phyloP scores from a whole-genome alignment of 2,329 filamentous ascomycete species.

The Ophiocordyceps camponoti-leonardi region DNA sequence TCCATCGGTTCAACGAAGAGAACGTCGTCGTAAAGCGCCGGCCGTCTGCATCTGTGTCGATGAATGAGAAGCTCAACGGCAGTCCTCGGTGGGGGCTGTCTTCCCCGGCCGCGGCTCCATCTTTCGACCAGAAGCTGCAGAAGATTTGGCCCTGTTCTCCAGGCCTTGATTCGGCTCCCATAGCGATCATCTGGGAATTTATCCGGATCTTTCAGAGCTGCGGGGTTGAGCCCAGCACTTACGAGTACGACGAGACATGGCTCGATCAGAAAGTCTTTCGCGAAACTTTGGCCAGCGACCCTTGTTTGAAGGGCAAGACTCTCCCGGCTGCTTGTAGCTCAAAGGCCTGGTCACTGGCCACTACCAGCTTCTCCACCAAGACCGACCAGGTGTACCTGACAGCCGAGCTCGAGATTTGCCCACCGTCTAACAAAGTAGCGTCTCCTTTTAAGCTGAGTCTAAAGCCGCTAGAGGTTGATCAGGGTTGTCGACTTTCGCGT shows the following conservation, averaged over 20 bases:
- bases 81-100: too few relatives aligned
- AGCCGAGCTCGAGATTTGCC: slow-evolving; percentile 18
- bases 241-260: slow-evolving; percentile 21
- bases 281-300: slow-evolving; percentile 18
- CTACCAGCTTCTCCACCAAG: slow-evolving; percentile 17
- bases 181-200: slow-evolving; percentile 35
- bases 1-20: not conserved
- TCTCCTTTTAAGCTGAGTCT: slow-evolving; percentile 29
- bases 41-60: not conserved
- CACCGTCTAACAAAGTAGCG: slow-evolving; percentile 15
- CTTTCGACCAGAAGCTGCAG: slow-evolving; percentile 11
- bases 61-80: not conserved
- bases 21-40: not conserved
- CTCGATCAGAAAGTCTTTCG: slow-evolving; percentile 26
- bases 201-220: slow-evolving; percentile 29
- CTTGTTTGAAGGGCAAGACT: slow-evolving; percentile 21
- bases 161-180: slow-evolving; percentile 24
- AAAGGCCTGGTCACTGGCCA: slow-evolving; percentile 27
- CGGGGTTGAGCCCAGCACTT: slow-evolving; percentile 18
- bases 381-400: slow-evolving; percentile 24
- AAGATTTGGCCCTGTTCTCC: slow-evolving; percentile 14
- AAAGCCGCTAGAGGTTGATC: slow-evolving; percentile 28
- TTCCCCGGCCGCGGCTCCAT: not conserved
- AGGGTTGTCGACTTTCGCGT: slow-evolving; percentile 32
- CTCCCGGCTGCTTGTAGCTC: slow-evolving; percentile 29